Percentiles rank a stretch among this genome's conserved stretches.
Evolutionary conservation across 371 early-diverging fungal species (phyloP).

Genomic region (Mortierella sp.): DNA sequence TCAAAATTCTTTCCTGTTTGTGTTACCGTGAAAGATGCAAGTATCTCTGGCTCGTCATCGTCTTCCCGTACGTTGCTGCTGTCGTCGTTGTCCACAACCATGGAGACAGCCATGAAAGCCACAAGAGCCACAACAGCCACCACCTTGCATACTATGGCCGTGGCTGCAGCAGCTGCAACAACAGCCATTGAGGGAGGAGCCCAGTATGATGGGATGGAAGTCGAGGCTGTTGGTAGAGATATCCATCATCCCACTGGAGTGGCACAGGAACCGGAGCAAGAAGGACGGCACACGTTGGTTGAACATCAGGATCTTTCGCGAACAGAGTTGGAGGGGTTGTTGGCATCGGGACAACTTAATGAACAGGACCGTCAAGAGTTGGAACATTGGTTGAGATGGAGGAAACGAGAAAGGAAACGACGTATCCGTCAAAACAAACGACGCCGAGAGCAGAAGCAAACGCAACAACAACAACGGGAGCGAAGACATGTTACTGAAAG

Average conservation of each 20-base stretch:
- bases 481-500: background rate
- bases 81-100: too few relatives aligned
- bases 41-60: background rate
- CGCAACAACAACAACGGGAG: background rate
- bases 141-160: too few relatives aligned
- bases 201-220: too few relatives aligned
- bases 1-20: conserved; percentile 31
- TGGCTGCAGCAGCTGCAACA: too few relatives aligned
- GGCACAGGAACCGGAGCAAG: too few relatives aligned
- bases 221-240: too few relatives aligned
- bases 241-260: too few relatives aligned
- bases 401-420: conserved; percentile 6
- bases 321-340: conserved; percentile 4
- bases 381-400: conserved; percentile 31
- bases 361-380: conserved; percentile 35
- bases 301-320: conserved; percentile 6
- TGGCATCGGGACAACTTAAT: conserved; percentile 14
- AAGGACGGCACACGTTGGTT: background rate
- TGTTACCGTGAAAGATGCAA: background rate
- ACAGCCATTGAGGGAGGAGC: too few relatives aligned
- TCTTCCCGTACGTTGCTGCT: too few relatives aligned
- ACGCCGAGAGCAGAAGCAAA: background rate
- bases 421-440: background rate
- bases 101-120: too few relatives aligned
- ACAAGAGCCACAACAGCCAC: too few relatives aligned